Conservation (phyloP, 345 rosid species). For the Syzygium aromaticum region DNA sequence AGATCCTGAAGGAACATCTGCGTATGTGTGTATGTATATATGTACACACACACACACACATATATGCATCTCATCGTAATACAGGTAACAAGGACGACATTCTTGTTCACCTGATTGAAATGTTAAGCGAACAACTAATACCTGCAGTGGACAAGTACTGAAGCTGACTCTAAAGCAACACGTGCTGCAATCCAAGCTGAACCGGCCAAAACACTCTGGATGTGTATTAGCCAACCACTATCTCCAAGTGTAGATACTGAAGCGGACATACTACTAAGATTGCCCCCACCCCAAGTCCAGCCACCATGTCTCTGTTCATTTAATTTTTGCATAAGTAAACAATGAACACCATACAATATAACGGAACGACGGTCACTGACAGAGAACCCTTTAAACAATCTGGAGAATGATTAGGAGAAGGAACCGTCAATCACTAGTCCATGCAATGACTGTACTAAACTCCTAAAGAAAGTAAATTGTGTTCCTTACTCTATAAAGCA, state of each 20-base stretch:
- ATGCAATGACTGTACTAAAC: not conserved
- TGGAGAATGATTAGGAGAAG: not conserved
- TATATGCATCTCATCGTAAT: not conserved
- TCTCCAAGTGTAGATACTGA: constrained; percentile 97
- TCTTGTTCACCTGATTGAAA: not conserved
- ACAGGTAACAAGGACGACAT: not conserved
- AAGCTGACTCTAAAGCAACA: constrained; percentile 82
- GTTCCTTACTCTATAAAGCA: not conserved
- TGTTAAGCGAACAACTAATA: constrained; percentile 4
- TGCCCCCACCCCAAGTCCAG: constrained; percentile 98
- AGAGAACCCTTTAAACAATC: not conserved
- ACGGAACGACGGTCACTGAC: not conserved
- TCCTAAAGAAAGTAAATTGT: not conserved
- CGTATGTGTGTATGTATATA: too few relatives aligned
- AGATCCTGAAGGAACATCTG: not conserved
- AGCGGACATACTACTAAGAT: constrained; percentile 99
- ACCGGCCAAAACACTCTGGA: constrained; percentile 95
- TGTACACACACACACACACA: too few relatives aligned
- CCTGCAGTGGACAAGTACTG: constrained; percentile 99
- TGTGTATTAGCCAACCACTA: constrained; percentile 96
- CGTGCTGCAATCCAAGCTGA: constrained; percentile 98
- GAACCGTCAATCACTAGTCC: not conserved
- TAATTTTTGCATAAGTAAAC: constrained; percentile 12
- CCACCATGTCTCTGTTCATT: constrained; percentile 87
- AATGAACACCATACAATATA: not conserved